Conservation (phyloP, 192 early-diverging fungal genomes). For the Coemansia sp. region DNA sequence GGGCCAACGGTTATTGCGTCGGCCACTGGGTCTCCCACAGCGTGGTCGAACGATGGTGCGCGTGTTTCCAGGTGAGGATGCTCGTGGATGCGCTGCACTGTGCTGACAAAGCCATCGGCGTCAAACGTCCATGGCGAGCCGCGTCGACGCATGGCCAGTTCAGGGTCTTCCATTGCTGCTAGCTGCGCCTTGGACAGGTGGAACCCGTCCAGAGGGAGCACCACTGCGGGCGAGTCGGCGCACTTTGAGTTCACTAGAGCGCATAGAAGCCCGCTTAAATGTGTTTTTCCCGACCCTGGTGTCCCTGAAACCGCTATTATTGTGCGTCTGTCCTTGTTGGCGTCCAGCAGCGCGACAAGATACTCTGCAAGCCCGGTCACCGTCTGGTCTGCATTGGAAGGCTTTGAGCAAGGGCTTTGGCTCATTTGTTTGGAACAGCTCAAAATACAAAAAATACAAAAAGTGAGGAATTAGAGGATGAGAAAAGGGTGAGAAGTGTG, state of each 20-base stretch:
- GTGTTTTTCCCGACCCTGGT: conserved; percentile 40
- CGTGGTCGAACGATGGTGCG: conserved; percentile 59
- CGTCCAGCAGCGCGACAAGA: neutral
- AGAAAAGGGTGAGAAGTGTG: no score
- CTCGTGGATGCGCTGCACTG: conserved; percentile 21
- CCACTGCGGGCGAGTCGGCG: conserved; percentile 12
- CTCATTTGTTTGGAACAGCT: neutral
- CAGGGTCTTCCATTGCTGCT: conserved; percentile 38
- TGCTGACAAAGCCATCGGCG: conserved; percentile 23
- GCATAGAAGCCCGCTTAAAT: conserved; percentile 26
- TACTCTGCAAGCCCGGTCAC: neutral
- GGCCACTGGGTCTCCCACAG: conserved; percentile 55
- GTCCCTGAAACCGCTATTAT: conserved; percentile 37
- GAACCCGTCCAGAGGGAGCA: conserved; percentile 66
- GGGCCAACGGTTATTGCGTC: conserved; percentile 38
- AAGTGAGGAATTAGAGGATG: no score
- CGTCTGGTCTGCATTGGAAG: neutral
- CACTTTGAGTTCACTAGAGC: conserved; percentile 7
- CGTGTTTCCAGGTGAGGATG: neutral
- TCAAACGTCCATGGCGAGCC: conserved; percentile 65
- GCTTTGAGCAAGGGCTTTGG: neutral
- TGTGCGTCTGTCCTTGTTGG: neutral
- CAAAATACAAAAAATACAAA: no score
- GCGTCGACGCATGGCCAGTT: conserved; percentile 38
- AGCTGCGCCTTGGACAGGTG: conserved; percentile 42